Evolutionary conservation across 139 green algal genomes (phyloP).

Genomic region (Pycnococcus provasolii): DNA sequence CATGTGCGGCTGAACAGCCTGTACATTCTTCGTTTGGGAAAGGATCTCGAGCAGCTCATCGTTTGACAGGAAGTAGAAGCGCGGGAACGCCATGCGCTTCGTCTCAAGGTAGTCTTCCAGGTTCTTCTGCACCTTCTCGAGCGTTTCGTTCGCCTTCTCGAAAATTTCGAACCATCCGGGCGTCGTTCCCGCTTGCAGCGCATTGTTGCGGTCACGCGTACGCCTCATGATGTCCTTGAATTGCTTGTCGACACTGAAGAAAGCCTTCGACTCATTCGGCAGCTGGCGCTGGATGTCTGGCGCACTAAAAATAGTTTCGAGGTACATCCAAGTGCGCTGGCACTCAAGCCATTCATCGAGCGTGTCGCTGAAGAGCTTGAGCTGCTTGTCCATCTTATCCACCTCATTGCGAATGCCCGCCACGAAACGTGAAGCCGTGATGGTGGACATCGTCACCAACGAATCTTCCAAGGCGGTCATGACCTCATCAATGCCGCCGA

Average conservation of each 20-base stretch:
- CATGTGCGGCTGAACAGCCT: conserved; percentile 78
- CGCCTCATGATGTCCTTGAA: conserved; percentile 65
- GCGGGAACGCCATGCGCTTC: conserved; percentile 75
- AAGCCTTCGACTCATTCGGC: conserved; percentile 56
- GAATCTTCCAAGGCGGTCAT: conserved; percentile 62
- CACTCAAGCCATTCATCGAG: conserved; percentile 41
- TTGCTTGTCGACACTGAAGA: conserved; percentile 64
- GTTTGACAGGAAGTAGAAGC: conserved; percentile 77
- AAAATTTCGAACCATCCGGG: conserved; percentile 53
- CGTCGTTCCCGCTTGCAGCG: conserved; percentile 42
- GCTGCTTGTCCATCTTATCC: conserved; percentile 56
- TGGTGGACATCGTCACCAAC: conserved; percentile 75
- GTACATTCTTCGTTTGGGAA: conserved; percentile 61
- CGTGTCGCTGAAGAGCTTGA: conserved; percentile 31
- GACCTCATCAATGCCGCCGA: conserved; percentile 66
- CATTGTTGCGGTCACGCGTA: conserved; percentile 63
- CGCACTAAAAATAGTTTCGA: conserved; percentile 72
- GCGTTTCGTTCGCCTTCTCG: conserved; percentile 58
- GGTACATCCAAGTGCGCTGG: conserved; percentile 80
- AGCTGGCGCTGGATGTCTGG: conserved; percentile 76
- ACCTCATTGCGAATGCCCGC: conserved; percentile 56
- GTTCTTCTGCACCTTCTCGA: conserved; percentile 76
- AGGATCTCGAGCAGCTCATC: conserved; percentile 80
- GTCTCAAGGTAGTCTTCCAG: conserved; percentile 80
- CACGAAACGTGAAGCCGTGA: conserved; percentile 60